A percentile compares a stretch with the other conserved stretches of the same genome.
Evolutionary conservation across 2,329 filamentous ascomycete species (phyloP).

Genomic region (Ceratocystis colombiana): DNA sequence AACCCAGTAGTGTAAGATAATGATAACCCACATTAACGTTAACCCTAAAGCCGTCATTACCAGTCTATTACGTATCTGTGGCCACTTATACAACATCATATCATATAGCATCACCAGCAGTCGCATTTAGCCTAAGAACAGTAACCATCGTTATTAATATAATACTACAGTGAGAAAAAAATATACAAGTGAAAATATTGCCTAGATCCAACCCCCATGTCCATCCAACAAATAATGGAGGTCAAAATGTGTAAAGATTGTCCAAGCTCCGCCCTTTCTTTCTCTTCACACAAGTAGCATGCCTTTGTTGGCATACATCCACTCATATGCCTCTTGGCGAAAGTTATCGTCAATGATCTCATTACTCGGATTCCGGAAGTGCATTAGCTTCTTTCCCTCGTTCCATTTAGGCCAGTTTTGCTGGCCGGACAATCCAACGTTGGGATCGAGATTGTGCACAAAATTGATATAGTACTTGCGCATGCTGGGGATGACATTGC

Average conservation of each 20-base stretch:
- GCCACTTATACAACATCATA: too few species aligned
- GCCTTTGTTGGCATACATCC: conserved; percentile 18
- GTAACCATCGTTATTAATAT: too few species aligned
- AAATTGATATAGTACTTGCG: conserved; percentile 51
- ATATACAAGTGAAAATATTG: too few species aligned
- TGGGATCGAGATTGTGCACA: conserved; percentile 48
- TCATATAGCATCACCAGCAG: too few species aligned
- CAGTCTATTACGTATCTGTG: too few species aligned
- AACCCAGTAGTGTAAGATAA: neutral
- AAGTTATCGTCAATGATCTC: conserved; percentile 27
- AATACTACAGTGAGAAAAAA: too few species aligned
- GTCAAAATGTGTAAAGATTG: neutral
- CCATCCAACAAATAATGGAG: neutral
- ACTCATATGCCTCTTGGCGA: conserved; percentile 26
- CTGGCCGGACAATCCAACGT: conserved; percentile 33
- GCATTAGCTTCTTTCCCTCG: conserved; percentile 32
- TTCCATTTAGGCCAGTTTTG: conserved; percentile 36
- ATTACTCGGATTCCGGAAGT: conserved; percentile 25
- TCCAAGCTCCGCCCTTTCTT: neutral
- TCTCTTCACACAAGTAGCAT: conserved; percentile 16
- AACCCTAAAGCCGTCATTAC: too few species aligned
- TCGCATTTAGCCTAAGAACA: too few species aligned
- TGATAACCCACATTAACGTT: too few species aligned
- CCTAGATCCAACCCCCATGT: neutral
- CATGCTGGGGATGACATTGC: conserved; percentile 40